phyloP scores from a whole-genome alignment of 2,329 filamentous ascomycete species.

The Teratosphaeria gauchensis region DNA sequence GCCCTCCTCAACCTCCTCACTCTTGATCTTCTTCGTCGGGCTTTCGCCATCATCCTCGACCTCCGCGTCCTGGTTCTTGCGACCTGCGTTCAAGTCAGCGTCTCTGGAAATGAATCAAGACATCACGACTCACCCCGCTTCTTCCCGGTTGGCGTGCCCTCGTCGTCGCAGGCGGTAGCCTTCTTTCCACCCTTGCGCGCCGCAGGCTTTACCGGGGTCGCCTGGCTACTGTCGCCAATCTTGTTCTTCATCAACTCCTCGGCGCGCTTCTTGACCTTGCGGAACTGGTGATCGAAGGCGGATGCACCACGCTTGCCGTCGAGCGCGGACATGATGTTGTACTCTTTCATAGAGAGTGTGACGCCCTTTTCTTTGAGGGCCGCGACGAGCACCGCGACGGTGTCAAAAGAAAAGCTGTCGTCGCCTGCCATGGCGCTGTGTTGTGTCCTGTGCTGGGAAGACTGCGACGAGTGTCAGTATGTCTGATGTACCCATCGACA shows the following conservation, averaged over 20 bases:
- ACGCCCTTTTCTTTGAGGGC: constrained; percentile 10
- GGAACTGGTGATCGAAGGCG: constrained; percentile 21
- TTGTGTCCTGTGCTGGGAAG: not conserved
- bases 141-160: not conserved
- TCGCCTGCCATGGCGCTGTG: not conserved
- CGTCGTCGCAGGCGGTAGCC: not conserved
- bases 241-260: constrained; percentile 15
- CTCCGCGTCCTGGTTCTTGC: not conserved
- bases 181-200: constrained; percentile 2
- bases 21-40: constrained; percentile 13
- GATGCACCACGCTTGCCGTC: constrained; percentile 12
- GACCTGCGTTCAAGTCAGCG: not conserved
- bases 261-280: constrained; percentile 19
- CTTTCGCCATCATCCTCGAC: constrained; percentile 5
- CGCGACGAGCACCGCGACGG: constrained; percentile 12
- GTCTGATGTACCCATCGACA: not conserved
- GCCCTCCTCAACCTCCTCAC: constrained; percentile 5
- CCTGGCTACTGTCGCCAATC: not conserved
- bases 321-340: constrained; percentile 20
- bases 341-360: constrained; percentile 13
- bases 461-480: not conserved
- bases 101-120: not conserved
- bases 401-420: constrained; percentile 14
- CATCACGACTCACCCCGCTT: not conserved
- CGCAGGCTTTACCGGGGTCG: not conserved